Conservation (phyloP, 2,329 filamentous ascomycete species). For the Orbilia brochopaga region DNA sequence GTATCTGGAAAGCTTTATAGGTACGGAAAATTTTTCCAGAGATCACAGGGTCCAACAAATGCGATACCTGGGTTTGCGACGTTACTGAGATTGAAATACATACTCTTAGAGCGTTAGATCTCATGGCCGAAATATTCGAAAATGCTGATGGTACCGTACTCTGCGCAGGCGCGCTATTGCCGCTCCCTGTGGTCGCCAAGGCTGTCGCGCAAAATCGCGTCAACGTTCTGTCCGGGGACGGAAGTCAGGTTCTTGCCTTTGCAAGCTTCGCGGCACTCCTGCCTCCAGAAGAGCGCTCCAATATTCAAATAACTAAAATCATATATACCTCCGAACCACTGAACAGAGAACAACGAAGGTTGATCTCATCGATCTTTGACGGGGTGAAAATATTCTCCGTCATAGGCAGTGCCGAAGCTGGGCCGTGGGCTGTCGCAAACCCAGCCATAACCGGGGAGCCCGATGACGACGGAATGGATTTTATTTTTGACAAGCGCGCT, state of each 20-base stretch:
- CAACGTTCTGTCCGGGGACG: constrained; percentile 59
- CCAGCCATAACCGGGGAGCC: constrained; percentile 55
- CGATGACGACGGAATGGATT: constrained; percentile 55
- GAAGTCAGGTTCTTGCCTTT: constrained; percentile 58
- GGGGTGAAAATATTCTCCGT: constrained; percentile 58
- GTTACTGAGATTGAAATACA: background rate
- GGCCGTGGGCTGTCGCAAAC: constrained; percentile 58
- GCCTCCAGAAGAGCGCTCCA: constrained; percentile 32
- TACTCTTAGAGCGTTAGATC: constrained; percentile 57
- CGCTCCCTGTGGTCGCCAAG: constrained; percentile 55
- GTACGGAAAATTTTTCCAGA: constrained; percentile 52
- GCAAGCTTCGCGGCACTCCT: constrained; percentile 58
- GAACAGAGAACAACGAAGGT: constrained; percentile 55
- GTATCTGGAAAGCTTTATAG: constrained; percentile 58
- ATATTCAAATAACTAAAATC: constrained; percentile 58
- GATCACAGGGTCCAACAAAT: no score
- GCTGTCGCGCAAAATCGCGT: constrained; percentile 56
- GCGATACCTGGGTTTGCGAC: background rate
- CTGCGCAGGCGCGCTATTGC: constrained; percentile 52
- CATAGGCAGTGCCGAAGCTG: constrained; percentile 60
- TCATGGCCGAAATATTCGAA: constrained; percentile 59
- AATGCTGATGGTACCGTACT: constrained; percentile 59
- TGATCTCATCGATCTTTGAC: constrained; percentile 51
- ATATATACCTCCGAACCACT: constrained; percentile 61
- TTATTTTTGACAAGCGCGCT: constrained; percentile 58